Base-by-base conservation (phyloP, 192 early-diverging fungal genomes). In the Entrophospora sp. region DNA sequence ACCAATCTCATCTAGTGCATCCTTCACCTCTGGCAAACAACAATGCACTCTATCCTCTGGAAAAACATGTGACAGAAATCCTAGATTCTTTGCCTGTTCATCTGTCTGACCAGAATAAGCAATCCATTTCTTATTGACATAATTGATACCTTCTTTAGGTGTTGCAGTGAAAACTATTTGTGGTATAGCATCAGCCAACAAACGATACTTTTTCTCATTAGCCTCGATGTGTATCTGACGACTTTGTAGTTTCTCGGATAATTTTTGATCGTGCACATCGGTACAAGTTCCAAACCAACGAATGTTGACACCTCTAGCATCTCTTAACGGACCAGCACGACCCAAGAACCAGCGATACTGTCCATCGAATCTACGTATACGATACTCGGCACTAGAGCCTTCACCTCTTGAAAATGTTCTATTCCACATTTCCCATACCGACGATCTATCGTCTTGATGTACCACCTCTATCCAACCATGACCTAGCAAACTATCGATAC, bases 251-350 rank as follows among this genome's bases (percentile, higher is more conserved):
- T 79, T 63, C 46, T 83, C 73, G 3, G 79, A 77, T 10, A 74
- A 12, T 51, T 73, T 75, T 67, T 80, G 77, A 46, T 83, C 81
- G 60, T 83, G 81, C 25, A 83, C 72, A 62, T 83, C 81, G 0
- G 79, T 83, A 44, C 79, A 76, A 36, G 69, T 73, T 55, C 79
- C 81, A 64, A 83, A 78, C 81, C 81, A 83, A 65, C 80, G 79
- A 14, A 83, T 77, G 25, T 80, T 80, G 6, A 72, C 63, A 36
- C 79, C 81, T 42, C 77, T 73, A 28, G 71, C 66, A 42, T 83
- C 79, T 18, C 81, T 67, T 22, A 83, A 61, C 1, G 81, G 81
- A 1, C 79, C 71, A 20, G 77, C 74, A 22, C 81, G 66, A 53
- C 79, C 76, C 8, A 83, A 38, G 55, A 83, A 83, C 64, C 77